A percentile compares a stretch with the other conserved stretches of the same genome.
These are phyloP conservation scores for Caloboletus inedulis DNA, from an alignment of 1,284 basidiomycete species.

Conservation along the genomic window DNA sequence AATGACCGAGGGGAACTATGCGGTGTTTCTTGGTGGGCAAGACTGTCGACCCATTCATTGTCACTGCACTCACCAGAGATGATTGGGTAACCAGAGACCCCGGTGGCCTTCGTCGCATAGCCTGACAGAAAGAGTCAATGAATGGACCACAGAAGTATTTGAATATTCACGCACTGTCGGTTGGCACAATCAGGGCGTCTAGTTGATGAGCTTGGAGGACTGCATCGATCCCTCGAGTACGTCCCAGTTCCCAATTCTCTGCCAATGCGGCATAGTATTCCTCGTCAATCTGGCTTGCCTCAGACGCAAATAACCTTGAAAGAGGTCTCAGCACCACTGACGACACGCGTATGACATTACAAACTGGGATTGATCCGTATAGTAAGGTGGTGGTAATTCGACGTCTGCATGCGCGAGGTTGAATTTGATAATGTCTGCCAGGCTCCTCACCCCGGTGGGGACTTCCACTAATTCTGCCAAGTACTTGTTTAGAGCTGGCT, in stretches of 20 bases:
- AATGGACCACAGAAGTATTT: not conserved
- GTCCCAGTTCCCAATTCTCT: slow-evolving; percentile 38
- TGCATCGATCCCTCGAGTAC: slow-evolving; percentile 45
- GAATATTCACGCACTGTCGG: slow-evolving; percentile 27
- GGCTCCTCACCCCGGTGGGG: slow-evolving; percentile 26
- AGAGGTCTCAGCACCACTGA: not conserved
- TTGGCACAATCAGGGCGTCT: slow-evolving; percentile 46
- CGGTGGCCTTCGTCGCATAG: slow-evolving; percentile 24
- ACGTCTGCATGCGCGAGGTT: slow-evolving; percentile 40
- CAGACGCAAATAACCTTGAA: slow-evolving; percentile 38
- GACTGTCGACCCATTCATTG: not conserved
- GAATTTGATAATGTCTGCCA: slow-evolving; percentile 46
- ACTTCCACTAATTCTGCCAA: slow-evolving; percentile 30
- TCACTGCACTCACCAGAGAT: slow-evolving; percentile 24
- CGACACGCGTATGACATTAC: slow-evolving; percentile 18
- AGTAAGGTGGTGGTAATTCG: slow-evolving; percentile 41
- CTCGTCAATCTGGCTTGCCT: slow-evolving; percentile 37
- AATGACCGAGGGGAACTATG: slow-evolving; percentile 36
- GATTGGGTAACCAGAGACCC: slow-evolving; percentile 31
- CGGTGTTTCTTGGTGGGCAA: slow-evolving; percentile 6
- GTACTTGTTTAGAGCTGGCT: slow-evolving; percentile 41
- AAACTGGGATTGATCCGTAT: slow-evolving; percentile 41
- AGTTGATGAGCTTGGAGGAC: slow-evolving; percentile 40
- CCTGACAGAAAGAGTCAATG: slow-evolving; percentile 9
- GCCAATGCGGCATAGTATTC: slow-evolving; percentile 39